A percentile compares a stretch with the other conserved stretches of the same genome.
phyloP scores from a whole-genome alignment of 352 stramenopile genomes.

The Phytophthora melonis region DNA sequence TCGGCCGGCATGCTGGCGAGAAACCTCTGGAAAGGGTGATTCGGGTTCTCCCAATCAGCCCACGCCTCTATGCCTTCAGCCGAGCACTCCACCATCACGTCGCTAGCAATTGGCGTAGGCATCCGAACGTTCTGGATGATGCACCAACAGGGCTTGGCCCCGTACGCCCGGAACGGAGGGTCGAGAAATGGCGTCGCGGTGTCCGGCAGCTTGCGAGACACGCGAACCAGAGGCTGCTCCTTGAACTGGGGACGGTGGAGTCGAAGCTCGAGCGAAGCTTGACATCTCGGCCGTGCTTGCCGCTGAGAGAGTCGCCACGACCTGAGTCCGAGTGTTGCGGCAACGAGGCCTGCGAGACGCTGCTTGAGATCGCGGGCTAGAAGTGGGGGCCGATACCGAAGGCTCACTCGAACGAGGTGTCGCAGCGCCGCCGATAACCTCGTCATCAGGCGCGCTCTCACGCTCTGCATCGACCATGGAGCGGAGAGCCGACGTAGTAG shows the following conservation, averaged over 20 bases:
- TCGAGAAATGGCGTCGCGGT: rapidly evolving
- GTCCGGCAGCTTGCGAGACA: neutral
- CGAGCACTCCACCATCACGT: neutral
- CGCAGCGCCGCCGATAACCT: neutral
- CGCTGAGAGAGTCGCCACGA: too few species aligned
- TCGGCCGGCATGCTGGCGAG: neutral
- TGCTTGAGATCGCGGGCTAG: too few species aligned
- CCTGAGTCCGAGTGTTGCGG: too few species aligned
- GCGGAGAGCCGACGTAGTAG: neutral
- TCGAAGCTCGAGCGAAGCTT: too few species aligned
- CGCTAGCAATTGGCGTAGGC: neutral
- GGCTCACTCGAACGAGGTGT: too few species aligned
- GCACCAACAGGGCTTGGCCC: neutral
- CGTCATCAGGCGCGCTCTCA: neutral
- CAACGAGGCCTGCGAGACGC: too few species aligned
- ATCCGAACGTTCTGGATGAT: neutral
- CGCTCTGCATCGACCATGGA: neutral
- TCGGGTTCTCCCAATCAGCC: neutral
- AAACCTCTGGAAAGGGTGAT: neutral
- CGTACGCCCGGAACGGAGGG: neutral
- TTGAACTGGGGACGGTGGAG: neutral
- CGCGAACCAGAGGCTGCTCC: neutral
- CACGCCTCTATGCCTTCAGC: neutral
- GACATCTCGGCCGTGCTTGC: too few species aligned
- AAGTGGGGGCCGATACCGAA: too few species aligned